A percentile compares a stretch with the other conserved stretches of the same genome.
These are phyloP conservation scores for Discostella stelligera DNA, from an alignment of 352 stramenopile genomes.

Conservation along the genomic window DNA sequence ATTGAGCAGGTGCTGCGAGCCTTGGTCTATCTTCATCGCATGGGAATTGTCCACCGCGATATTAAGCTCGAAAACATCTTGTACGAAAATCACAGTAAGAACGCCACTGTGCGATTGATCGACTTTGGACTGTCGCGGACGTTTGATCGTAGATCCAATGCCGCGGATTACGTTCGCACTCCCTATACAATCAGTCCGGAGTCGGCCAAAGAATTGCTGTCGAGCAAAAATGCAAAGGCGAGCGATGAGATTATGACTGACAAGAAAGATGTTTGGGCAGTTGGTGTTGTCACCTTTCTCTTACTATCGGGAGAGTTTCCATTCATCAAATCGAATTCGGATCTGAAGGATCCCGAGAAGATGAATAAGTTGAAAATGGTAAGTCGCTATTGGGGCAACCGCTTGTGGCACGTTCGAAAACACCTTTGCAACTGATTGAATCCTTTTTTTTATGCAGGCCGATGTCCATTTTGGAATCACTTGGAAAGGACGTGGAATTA, in stretches of 20 bases:
- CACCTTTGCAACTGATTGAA: neutral
- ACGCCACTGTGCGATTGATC: constrained; percentile 51
- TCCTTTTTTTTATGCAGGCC: constrained; percentile 9
- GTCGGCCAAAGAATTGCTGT: constrained; percentile 8
- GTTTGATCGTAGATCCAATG: constrained; percentile 35
- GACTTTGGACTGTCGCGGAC: constrained; percentile 62
- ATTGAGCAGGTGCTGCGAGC: constrained; percentile 60
- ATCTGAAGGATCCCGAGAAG: constrained; percentile 49
- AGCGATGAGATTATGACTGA: constrained; percentile 34
- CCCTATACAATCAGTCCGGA: constrained; percentile 54
- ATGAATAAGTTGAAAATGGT: constrained; percentile 45
- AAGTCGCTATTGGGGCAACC: neutral
- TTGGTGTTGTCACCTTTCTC: constrained; percentile 61
- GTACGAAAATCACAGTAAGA: constrained; percentile 47
- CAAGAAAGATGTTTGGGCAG: constrained; percentile 69
- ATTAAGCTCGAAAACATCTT: constrained; percentile 63
- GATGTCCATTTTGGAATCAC: constrained; percentile 45
- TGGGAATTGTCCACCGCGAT: constrained; percentile 54
- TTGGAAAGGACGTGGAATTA: constrained; percentile 48
- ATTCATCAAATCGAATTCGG: constrained; percentile 52
- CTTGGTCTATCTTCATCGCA: constrained; percentile 53
- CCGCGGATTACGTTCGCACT: constrained; percentile 43
- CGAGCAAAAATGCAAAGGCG: constrained; percentile 2
- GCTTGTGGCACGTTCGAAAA: neutral
- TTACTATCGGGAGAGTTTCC: constrained; percentile 63